Base-by-base conservation (phyloP, 1,139 yeast genomes). In the Arxiozyma telluris region DNA sequence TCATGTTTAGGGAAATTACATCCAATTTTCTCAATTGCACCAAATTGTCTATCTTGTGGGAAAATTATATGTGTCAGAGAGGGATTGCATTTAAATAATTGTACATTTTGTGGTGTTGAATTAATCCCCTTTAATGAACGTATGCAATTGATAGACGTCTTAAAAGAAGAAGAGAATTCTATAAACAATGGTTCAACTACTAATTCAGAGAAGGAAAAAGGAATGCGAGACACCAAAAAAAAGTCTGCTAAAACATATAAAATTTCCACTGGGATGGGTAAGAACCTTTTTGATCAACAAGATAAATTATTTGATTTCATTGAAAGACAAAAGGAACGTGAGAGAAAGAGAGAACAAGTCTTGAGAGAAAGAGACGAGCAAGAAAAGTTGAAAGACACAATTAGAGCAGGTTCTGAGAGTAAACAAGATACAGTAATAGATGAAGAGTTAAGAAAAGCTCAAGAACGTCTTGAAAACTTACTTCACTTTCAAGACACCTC, bases 11-110 rank as follows among this genome's bases (percentile, higher is more conserved):
- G 87, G 0, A 81, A 87, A 1, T 75, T 87, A 55, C 98, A 94
- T 65, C 96, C 97, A 1, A 72, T 94, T 46, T 87, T 89, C 61
- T 94, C 87, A 55, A 78, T 87, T 55, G 93, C 95, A 0, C 98
- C 98, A 0, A 94, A 94, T 67, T 94, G 99, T 64, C 71, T 93
- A 47, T 83, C 85, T 55, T 94, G 99, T 70, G 99, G 99, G 12
- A 89, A 90, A 66, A 88, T 94, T 44, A 87, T 93, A 2, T 94
- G 99, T 72, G 77, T 78, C 3, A 83, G 83, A 62, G 98, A 94
- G 66, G 98, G 98, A 0, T 68, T 82, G n/a, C 64, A 67, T 56
- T 74, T 79, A 45, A 89, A 90, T 53, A 94, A 94, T 4, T 94
- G 99, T 66, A 79, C 94, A 2, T 87, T 73, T 59, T 93, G 98